Evolutionary conservation across 495 filamentous ascomycete species (phyloP), one percentile per base, ranked within the genome.

Genomic region (Xylaria telfairii): DNA sequence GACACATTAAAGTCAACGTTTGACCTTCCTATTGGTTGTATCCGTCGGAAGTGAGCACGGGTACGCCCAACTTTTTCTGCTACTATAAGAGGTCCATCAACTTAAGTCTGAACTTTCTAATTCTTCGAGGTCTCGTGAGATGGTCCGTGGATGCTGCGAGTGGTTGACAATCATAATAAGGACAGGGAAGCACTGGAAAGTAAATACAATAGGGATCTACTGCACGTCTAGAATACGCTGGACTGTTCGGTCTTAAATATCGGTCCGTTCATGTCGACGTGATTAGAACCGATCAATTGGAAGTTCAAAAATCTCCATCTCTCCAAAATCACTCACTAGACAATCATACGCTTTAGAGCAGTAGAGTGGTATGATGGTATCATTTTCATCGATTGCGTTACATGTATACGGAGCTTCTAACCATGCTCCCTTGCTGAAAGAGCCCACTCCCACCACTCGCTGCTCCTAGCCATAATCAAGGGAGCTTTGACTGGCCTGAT

Each of bases 391-490:
- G 8, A 46, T 46, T 39, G 15, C 26, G 39, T 64, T 44, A 46
- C 37, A 39, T 2, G 7, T 64, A 64, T 46, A 32, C 19, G 24
- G 34, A 64, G 41, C 61, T 28, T 47, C 44, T 65, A 51, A 49
- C 9, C 26, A 37, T n/a, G 44, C 34, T 65, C 26, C 10, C 51
- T 32, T 44, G 44, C 4, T 12, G 42, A 39, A 47, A 66, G 64
- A 66, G 12, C 44, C 7, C 21, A 53, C 47, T 13, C 47, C 32
- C 44, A 24, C 19, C 19, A 39, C 5, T 51, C 28, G 19, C 30
- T 21, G 28, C 53, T 51, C 30, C 41, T 39, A 39, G 10, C 30
- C 9, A 42, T n/a, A 54, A 41, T 10, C 34, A n/a, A 26, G 30
- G 7, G 30, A 53, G n/a, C 44, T 53, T 65, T 49, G 17, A 12